phyloP scores from a whole-genome alignment of 495 filamentous ascomycete genomes.

The Penicillium nucicola region DNA sequence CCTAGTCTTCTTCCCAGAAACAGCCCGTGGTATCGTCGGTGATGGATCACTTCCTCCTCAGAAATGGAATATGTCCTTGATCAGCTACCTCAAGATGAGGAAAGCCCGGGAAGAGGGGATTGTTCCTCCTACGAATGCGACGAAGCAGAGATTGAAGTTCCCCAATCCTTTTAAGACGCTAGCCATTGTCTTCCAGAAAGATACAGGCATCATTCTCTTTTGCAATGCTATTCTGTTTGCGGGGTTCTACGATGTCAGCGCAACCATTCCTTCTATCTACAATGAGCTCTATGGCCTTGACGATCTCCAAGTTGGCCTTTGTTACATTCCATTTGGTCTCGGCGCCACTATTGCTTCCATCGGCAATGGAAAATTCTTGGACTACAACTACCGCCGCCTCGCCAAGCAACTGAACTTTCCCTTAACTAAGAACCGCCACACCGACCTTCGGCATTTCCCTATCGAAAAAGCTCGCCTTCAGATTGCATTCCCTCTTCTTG shows the following conservation, averaged over 20 bases:
- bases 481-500: slow-evolving; percentile 41
- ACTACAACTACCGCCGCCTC: slow-evolving; percentile 43
- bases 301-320: slow-evolving; percentile 49
- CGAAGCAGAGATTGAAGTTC: slow-evolving; percentile 50
- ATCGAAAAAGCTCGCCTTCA: slow-evolving; percentile 62
- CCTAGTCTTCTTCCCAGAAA: slow-evolving; percentile 42
- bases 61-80: slow-evolving; percentile 33
- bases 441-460: slow-evolving; percentile 56
- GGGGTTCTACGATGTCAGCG: slow-evolving; percentile 35
- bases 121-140: slow-evolving; percentile 3
- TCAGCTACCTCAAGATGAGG: slow-evolving; percentile 27
- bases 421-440: slow-evolving; percentile 47
- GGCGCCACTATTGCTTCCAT: slow-evolving; percentile 78
- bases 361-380: slow-evolving; percentile 77
- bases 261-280: slow-evolving; percentile 43
- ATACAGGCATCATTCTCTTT: slow-evolving; percentile 42
- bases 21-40: slow-evolving; percentile 44
- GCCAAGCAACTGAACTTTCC: slow-evolving; percentile 40
- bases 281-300: slow-evolving; percentile 41
- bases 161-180: slow-evolving; percentile 72
- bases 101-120: slow-evolving; percentile 18
- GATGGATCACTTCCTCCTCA: slow-evolving; percentile 37
- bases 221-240: slow-evolving; percentile 46
- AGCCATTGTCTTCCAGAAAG: slow-evolving; percentile 57
- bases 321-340: slow-evolving; percentile 44